Evolutionary conservation across 2,329 filamentous ascomycete genomes (phyloP).

Genomic region (Zarea fungicola): DNA sequence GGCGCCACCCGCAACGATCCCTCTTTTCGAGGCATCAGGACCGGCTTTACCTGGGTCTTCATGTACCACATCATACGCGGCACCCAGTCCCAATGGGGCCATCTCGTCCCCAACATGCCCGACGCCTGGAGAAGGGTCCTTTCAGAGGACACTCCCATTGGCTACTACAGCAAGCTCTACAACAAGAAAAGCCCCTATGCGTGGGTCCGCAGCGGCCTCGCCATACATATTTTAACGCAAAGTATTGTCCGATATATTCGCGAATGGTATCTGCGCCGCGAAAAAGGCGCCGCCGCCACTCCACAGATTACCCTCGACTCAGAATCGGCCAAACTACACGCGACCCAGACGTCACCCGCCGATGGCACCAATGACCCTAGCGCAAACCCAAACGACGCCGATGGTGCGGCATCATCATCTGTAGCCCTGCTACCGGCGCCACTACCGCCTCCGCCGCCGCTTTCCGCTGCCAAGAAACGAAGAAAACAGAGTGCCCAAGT

Average conservation of each 20-base stretch:
- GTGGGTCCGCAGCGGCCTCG: conserved; percentile 63
- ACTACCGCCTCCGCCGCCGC: conserved; percentile 37
- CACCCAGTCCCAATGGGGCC: conserved; percentile 44
- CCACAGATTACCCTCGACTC: conserved; percentile 51
- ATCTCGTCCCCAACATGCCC: conserved; percentile 41
- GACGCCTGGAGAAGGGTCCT: conserved; percentile 31
- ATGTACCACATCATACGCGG: conserved; percentile 48
- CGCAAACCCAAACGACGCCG: background rate
- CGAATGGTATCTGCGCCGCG: conserved; percentile 60
- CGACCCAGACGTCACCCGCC: conserved; percentile 29
- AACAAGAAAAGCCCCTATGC: conserved; percentile 56
- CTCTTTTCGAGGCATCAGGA: conserved; percentile 65
- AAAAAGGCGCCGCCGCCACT: conserved; percentile 45
- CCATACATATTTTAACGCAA: conserved; percentile 71
- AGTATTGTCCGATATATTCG: conserved; percentile 66
- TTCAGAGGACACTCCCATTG: conserved; percentile 29
- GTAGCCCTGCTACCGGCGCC: conserved; percentile 11
- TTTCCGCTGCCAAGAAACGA: conserved; percentile 67
- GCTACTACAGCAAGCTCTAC: conserved; percentile 45
- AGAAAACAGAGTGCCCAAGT: conserved; percentile 89
- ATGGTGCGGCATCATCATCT: background rate
- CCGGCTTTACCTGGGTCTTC: conserved; percentile 64
- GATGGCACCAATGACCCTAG: conserved; percentile 22
- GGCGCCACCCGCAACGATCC: conserved; percentile 65
- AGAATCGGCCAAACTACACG: conserved; percentile 52